These are phyloP conservation scores for Aphanomyces euteiches DNA, from an alignment of 352 stramenopile species.

Conservation along the genomic window DNA sequence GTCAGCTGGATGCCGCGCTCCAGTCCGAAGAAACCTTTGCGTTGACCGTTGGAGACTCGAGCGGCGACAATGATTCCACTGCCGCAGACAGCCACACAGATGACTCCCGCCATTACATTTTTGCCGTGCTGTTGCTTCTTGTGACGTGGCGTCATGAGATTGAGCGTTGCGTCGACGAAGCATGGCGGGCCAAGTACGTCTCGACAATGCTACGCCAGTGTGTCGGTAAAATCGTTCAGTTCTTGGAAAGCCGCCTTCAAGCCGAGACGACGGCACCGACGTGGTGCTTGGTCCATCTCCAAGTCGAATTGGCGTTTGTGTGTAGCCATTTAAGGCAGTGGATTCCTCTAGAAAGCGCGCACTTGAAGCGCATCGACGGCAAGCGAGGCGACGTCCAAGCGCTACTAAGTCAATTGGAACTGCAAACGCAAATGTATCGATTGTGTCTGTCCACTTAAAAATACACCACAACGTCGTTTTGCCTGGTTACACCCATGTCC, in stretches of 20 bases:
- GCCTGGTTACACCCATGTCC: constrained; percentile 15
- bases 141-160: constrained; percentile 70
- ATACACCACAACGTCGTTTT: not conserved
- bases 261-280: constrained; percentile 36
- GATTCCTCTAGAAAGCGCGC: constrained; percentile 39
- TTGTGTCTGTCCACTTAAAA: constrained; percentile 46
- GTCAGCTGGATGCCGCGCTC: not conserved
- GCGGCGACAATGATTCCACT: not conserved
- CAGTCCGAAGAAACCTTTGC: constrained; percentile 1
- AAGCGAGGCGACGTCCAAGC: constrained; percentile 40
- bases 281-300: constrained; percentile 59
- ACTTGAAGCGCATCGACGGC: constrained; percentile 44
- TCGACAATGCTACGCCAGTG: constrained; percentile 1
- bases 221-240: not conserved
- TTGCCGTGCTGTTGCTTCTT: constrained; percentile 71
- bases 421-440: constrained; percentile 76
- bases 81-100: not conserved
- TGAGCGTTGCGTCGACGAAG: constrained; percentile 56
- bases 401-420: constrained; percentile 71
- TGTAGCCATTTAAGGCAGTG: constrained; percentile 30
- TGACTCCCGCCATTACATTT: constrained; percentile 72
- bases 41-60: not conserved
- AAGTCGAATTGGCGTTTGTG: constrained; percentile 77
- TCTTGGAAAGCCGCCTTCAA: constrained; percentile 29
- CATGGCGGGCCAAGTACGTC: constrained; percentile 20